phyloP scores from a whole-genome alignment of 345 rosid genomes.

The Eucalyptus tenuipes region DNA sequence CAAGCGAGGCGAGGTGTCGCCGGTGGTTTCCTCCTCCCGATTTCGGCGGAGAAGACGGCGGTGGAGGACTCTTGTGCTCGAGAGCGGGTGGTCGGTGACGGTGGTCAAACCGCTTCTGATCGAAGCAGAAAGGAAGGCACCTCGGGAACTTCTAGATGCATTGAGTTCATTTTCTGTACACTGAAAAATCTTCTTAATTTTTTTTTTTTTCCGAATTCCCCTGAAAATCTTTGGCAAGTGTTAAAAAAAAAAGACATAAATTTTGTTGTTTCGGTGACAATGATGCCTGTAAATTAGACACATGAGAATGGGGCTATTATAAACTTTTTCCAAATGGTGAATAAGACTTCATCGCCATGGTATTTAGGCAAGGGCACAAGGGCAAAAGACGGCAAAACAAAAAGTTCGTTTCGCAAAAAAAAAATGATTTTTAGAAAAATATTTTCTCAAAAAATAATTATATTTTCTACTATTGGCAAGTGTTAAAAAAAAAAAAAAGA shows the following conservation, averaged over 20 bases:
- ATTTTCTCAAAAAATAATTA: no score
- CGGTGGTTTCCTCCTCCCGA: background rate
- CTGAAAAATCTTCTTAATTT: background rate
- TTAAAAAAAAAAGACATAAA: background rate
- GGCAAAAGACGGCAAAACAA: no score
- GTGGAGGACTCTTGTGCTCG: background rate
- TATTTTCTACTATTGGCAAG: background rate
- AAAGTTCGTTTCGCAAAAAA: no score
- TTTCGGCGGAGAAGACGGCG: background rate
- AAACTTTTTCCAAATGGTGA: no score
- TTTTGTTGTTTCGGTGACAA: no score
- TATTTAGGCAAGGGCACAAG: no score
- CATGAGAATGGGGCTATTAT: no score
- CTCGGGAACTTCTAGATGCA: background rate
- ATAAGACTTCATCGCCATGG: no score
- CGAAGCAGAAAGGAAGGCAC: background rate
- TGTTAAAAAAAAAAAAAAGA: background rate
- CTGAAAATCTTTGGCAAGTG: background rate
- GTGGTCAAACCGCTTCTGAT: background rate
- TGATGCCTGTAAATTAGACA: no score
- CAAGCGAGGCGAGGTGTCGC: background rate
- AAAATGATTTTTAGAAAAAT: fast-evolving
- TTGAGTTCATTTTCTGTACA: background rate
- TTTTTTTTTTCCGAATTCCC: no score
- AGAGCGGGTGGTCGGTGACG: background rate